Base-by-base conservation (phyloP, 768 basidiomycete species). In the Phanerochaete carnosa region DNA sequence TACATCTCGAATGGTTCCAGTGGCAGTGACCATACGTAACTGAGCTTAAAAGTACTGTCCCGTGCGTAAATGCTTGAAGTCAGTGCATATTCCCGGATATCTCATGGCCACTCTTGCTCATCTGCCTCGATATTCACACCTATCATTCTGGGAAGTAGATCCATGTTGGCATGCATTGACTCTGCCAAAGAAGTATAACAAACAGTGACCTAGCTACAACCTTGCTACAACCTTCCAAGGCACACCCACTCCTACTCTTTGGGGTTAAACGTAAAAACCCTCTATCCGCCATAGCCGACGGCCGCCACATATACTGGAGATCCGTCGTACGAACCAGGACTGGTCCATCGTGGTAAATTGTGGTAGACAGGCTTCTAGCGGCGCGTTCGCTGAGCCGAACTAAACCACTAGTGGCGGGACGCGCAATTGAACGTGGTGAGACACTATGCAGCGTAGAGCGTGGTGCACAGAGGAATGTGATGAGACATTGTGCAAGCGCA, bases 91-190 rank as follows among this genome's bases (percentile, higher is more conserved):
- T n/a, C n/a, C n/a, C n/a, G n/a, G n/a, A n/a, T n/a, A n/a, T n/a
- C n/a, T n/a, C n/a, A n/a, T n/a, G n/a, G n/a, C n/a, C n/a, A n/a
- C n/a, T n/a, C n/a, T n/a, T n/a, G n/a, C n/a, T n/a, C n/a, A n/a
- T n/a, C n/a, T n/a, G n/a, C n/a, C n/a, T n/a, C n/a, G n/a, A n/a
- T n/a, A n/a, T n/a, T n/a, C n/a, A n/a, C n/a, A n/a, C n/a, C n/a
- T n/a, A 15, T 35, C 51, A 33, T 16, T 33, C 22, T 5, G 30
- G 19, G 11, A 2, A n/a, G 11, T 43, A 19, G 39, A 57, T 56
- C 56, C 28, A n/a, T 43, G 43, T 23, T 29, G 26, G 56, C 56
- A 57, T 57, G 8, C 32, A 46, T 57, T 57, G 56, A 57, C 56
- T 33, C 15, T 57, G 56, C 56, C 43, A 45, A 45, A 47, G 56